Conservation (phyloP, 1,284 basidiomycete species). For the Tremellales sp. region DNA sequence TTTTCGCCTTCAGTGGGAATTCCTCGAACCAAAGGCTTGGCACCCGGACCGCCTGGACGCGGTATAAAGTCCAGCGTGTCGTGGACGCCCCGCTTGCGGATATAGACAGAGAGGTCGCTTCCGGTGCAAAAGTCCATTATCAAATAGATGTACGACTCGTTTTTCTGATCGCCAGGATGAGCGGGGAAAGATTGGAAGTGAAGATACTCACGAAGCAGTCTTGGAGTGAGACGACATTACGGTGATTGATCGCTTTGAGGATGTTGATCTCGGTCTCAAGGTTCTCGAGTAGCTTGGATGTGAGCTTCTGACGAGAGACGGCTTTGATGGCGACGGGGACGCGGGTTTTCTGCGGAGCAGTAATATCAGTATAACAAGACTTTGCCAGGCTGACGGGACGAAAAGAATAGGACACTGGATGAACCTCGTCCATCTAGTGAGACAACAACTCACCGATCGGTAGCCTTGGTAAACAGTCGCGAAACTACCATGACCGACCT, state of each 20-base stretch:
- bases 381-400: background rate
- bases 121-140: conserved; percentile 98
- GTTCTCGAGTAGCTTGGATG: conserved; percentile 90
- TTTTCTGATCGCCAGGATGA: conserved; percentile 58
- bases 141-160: conserved; percentile 89
- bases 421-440: background rate
- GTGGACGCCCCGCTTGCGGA: conserved; percentile 86
- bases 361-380: background rate
- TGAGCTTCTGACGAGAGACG: conserved; percentile 82
- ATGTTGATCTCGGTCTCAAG: conserved; percentile 97
- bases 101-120: conserved; percentile 92
- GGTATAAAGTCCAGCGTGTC: conserved; percentile 77
- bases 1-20: conserved; percentile 39
- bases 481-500: conserved; percentile 76
- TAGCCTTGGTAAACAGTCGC: conserved; percentile 94
- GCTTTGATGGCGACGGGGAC: conserved; percentile 90
- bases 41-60: conserved; percentile 38
- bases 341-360: conserved; percentile 60
- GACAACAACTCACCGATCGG: conserved; percentile 62
- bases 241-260: conserved; percentile 86
- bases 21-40: conserved; percentile 8
- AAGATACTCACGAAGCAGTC: conserved; percentile 68
- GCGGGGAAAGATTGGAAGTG: conserved; percentile 2
- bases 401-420: background rate
- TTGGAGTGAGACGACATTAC: conserved; percentile 87